Conservation (phyloP, 257 asterid genomes). For the Solanum clarkiae region DNA sequence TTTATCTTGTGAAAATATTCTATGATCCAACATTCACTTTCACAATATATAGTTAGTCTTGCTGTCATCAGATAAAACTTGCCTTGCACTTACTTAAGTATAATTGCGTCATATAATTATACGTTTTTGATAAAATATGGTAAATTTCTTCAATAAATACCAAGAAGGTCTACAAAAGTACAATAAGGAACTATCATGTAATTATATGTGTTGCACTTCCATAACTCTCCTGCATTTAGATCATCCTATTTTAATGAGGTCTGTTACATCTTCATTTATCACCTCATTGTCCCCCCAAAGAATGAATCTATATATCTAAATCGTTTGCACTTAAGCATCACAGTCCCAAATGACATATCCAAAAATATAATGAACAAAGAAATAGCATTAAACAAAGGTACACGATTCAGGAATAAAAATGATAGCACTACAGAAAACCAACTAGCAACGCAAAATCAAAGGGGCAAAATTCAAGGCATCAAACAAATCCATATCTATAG, state of each 20-base stretch:
- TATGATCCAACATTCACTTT: background rate
- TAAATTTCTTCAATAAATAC: background rate
- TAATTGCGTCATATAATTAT: background rate
- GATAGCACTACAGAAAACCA: background rate
- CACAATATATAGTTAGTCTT: background rate
- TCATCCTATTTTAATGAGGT: background rate
- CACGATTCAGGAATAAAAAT: background rate
- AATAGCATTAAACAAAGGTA: background rate
- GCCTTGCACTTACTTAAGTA: background rate
- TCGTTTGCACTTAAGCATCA: background rate
- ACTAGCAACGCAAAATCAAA: background rate
- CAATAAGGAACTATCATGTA: background rate
- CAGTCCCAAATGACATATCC: background rate
- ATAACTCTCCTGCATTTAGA: background rate
- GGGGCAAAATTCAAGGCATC: background rate
- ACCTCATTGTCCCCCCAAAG: background rate
- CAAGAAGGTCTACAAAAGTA: background rate
- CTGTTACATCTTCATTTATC: background rate
- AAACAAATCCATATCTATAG: background rate
- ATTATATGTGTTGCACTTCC: background rate
- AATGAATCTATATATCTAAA: background rate
- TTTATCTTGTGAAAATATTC: background rate
- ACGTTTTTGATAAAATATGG: background rate
- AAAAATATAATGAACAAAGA: background rate
- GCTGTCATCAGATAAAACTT: background rate